These are phyloP conservation scores for Iris pallida DNA, from an alignment of 116 monocot species.

Conservation along the genomic window DNA sequence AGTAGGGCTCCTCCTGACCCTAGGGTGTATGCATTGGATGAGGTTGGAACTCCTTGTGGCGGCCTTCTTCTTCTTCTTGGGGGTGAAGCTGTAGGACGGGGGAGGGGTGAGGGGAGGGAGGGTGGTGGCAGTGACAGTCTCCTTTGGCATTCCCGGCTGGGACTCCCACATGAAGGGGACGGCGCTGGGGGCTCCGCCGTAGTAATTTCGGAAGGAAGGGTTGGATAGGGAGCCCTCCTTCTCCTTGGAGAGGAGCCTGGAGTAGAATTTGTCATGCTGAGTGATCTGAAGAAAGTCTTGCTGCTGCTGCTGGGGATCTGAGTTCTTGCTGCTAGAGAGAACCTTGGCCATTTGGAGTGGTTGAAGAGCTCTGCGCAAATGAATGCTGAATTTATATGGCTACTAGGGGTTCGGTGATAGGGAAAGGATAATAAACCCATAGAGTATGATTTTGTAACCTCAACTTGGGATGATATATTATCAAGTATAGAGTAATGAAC, in stretches of 20 bases:
- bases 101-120: slow-evolving; percentile 64
- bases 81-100: slow-evolving; percentile 40
- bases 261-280: slow-evolving; percentile 44
- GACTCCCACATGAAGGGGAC: slow-evolving; percentile 92
- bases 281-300: slow-evolving; percentile 4
- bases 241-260: slow-evolving; percentile 58
- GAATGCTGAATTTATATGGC: too few relatives aligned
- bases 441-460: too few relatives aligned
- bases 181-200: slow-evolving; percentile 34
- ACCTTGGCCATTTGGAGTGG: neutral
- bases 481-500: too few relatives aligned
- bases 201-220: slow-evolving; percentile 67
- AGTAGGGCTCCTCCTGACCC: neutral
- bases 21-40: slow-evolving; percentile 16
- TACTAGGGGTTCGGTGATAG: too few relatives aligned
- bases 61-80: neutral
- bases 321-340: slow-evolving; percentile 5
- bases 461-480: too few relatives aligned
- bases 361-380: too few relatives aligned
- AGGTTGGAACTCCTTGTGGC: slow-evolving; percentile 6
- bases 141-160: slow-evolving; percentile 71
- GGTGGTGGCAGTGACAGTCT: slow-evolving; percentile 14
- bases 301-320: neutral
- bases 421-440: too few relatives aligned
- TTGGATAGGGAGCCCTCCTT: slow-evolving; percentile 45